Conservation (phyloP, 2,329 filamentous ascomycete species). For the Microsporum ferrugineum region DNA sequence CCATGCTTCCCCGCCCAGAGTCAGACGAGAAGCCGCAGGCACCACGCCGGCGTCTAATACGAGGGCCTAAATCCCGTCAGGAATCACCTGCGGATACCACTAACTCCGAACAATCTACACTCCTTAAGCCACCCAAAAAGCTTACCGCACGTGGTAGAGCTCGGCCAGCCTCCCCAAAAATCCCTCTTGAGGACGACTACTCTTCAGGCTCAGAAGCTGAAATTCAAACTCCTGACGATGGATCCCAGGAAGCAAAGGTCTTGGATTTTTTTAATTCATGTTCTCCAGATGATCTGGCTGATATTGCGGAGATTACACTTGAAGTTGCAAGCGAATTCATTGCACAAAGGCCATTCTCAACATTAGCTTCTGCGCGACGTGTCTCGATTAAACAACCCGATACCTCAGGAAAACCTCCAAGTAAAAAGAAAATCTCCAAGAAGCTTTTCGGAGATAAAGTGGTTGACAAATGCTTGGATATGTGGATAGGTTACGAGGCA, state of each 20-base stretch:
- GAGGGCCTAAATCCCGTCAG: constrained; percentile 21
- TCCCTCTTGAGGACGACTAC: constrained; percentile 35
- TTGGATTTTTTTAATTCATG: constrained; percentile 77
- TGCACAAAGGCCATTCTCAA: constrained; percentile 60
- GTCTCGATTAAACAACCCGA: constrained; percentile 40
- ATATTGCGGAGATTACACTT: constrained; percentile 65
- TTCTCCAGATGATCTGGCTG: constrained; percentile 61
- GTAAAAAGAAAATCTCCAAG: constrained; percentile 38
- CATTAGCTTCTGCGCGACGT: constrained; percentile 52
- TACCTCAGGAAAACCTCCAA: constrained; percentile 26
- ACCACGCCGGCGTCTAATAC: constrained; percentile 28
- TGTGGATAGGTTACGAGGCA: constrained; percentile 67
- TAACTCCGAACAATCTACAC: not conserved
- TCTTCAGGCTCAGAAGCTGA: constrained; percentile 34
- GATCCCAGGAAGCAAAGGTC: constrained; percentile 45
- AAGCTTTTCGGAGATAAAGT: constrained; percentile 55
- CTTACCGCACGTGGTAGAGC: constrained; percentile 41
- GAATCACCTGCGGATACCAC: not conserved
- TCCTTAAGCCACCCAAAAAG: constrained; percentile 24
- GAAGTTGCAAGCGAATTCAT: constrained; percentile 59
- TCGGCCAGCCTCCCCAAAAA: constrained; percentile 27
- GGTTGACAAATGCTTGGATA: constrained; percentile 56
- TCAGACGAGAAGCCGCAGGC: constrained; percentile 14
- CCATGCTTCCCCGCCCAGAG: not conserved
- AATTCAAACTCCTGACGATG: constrained; percentile 29